A percentile compares a stretch with the other conserved stretches of the same genome.
phyloP scores from a whole-genome alignment of 108 stramenopile species.

The Parietichytrium sp. region DNA sequence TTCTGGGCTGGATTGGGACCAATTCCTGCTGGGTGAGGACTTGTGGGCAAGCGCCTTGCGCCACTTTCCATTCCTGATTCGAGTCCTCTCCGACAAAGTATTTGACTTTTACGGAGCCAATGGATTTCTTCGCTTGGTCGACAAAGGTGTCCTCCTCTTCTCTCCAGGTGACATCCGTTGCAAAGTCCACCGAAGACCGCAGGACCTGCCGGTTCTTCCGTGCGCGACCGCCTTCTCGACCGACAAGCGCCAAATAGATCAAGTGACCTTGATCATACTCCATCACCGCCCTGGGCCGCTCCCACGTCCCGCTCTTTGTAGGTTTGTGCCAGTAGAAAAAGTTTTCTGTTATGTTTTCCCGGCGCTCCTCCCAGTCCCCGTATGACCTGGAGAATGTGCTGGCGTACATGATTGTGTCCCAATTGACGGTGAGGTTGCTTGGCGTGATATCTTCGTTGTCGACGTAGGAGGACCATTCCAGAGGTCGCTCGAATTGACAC shows the following conservation, averaged over 20 bases:
- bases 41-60: background rate
- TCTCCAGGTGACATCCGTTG: background rate
- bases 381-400: background rate
- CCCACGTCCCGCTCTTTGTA: background rate
- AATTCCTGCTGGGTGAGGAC: too few relatives aligned
- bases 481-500: constrained; percentile 24
- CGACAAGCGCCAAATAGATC: background rate
- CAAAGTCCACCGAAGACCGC: background rate
- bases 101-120: background rate
- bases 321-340: background rate
- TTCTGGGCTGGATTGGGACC: too few relatives aligned
- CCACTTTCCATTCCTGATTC: background rate
- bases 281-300: background rate
- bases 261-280: background rate
- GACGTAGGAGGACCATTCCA: constrained; percentile 29
- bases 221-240: background rate
- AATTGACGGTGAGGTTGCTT: background rate
- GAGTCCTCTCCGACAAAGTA: background rate
- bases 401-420: background rate
- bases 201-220: constrained; percentile 5
- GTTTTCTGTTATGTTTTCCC: background rate
- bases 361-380: background rate
- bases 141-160: constrained; percentile 1
- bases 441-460: background rate
- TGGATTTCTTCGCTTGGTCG: too few relatives aligned